Conservation (phyloP, 164 flowering plant species). For the Vitis rupestris region DNA sequence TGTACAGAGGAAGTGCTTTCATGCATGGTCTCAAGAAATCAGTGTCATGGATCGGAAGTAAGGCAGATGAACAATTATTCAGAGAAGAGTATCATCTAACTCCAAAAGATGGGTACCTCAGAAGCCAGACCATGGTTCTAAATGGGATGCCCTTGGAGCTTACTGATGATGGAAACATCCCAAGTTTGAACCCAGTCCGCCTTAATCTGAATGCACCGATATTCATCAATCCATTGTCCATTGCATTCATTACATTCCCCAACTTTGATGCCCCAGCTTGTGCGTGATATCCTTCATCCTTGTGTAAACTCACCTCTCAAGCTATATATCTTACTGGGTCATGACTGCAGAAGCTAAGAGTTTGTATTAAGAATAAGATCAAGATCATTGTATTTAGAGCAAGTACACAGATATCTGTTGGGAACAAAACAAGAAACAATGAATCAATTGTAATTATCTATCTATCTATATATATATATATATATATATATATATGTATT, state of each 20-base stretch:
- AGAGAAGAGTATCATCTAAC: constrained; percentile 85
- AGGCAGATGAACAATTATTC: constrained; percentile 30
- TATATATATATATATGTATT: too few relatives aligned
- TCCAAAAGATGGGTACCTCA: constrained; percentile 62
- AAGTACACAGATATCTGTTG: too few relatives aligned
- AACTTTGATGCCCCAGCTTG: constrained; percentile 72
- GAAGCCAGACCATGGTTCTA: constrained; percentile 65
- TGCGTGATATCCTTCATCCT: constrained; percentile 15
- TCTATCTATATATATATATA: too few relatives aligned
- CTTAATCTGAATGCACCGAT: constrained; percentile 40
- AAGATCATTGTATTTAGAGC: too few relatives aligned
- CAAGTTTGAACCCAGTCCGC: constrained; percentile 45
- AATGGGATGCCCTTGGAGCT: constrained; percentile 64
- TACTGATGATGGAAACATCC: constrained; percentile 55
- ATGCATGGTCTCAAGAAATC: constrained; percentile 39
- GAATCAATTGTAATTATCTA: too few relatives aligned
- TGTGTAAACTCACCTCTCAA: not conserved
- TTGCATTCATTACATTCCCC: constrained; percentile 67
- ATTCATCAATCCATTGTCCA: constrained; percentile 56
- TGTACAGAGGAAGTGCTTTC: constrained; percentile 26
- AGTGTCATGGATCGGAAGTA: constrained; percentile 63
- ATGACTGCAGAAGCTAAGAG: too few relatives aligned
- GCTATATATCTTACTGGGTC: not conserved
- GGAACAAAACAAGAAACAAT: too few relatives aligned
- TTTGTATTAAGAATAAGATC: too few relatives aligned